phyloP scores from a whole-genome alignment of 352 stramenopile genomes.

The Pelagophyceae sp. region DNA sequence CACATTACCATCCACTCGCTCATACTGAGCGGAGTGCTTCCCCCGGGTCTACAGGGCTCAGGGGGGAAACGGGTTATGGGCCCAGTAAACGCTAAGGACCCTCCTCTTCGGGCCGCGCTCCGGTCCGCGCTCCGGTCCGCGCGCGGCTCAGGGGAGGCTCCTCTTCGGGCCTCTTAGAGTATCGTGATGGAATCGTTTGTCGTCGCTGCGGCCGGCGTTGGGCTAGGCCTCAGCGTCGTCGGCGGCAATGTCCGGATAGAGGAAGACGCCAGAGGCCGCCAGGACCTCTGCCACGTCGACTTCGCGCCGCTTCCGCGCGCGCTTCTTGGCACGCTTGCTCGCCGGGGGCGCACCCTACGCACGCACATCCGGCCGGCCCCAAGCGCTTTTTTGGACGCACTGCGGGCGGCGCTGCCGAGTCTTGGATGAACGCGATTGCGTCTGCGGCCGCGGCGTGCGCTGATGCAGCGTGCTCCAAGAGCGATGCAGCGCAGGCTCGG shows the following conservation, averaged over 20 bases:
- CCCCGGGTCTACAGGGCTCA: too few species aligned
- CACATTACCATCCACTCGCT: too few species aligned
- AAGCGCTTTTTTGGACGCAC: too few species aligned
- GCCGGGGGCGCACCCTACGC: too few species aligned
- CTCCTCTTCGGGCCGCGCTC: too few species aligned
- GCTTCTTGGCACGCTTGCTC: not conserved
- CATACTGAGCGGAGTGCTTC: too few species aligned
- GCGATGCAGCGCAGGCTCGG: not conserved
- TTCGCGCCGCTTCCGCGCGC: not conserved
- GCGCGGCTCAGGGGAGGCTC: too few species aligned
- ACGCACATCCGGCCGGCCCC: too few species aligned
- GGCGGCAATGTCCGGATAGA: conserved; percentile 14
- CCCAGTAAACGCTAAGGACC: too few species aligned
- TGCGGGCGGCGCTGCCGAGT: too few species aligned
- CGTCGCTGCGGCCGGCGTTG: not conserved
- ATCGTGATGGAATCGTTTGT: not conserved
- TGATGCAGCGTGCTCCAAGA: not conserved
- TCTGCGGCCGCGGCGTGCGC: not conserved
- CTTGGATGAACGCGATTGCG: not conserved
- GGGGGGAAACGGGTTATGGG: too few species aligned
- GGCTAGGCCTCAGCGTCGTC: not conserved
- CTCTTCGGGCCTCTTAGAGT: not conserved
- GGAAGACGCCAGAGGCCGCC: not conserved
- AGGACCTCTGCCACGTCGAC: not conserved
- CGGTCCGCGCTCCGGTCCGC: too few species aligned